Conservation (phyloP, 2,329 filamentous ascomycete species). For the Orbilia quercus region DNA sequence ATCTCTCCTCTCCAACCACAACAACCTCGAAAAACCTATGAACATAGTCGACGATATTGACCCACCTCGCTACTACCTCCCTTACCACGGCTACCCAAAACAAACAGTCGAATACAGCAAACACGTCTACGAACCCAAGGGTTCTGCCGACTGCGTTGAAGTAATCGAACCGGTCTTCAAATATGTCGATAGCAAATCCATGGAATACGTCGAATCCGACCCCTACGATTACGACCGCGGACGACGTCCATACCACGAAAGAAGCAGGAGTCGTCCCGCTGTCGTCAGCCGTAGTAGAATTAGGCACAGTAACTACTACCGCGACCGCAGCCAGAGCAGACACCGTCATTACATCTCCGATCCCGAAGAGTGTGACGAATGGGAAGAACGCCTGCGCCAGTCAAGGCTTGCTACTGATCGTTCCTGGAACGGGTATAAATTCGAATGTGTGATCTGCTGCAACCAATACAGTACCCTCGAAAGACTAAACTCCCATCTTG, state of each 20-base stretch:
- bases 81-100: slow-evolving; percentile 53
- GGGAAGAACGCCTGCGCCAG: slow-evolving; percentile 48
- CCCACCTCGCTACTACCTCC: slow-evolving; percentile 40
- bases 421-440: slow-evolving; percentile 53
- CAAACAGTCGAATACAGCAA: slow-evolving; percentile 48
- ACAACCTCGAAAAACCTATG: slow-evolving; percentile 53
- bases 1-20: slow-evolving; percentile 24
- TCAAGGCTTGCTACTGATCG: slow-evolving; percentile 45
- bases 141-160: slow-evolving; percentile 32
- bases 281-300: slow-evolving; percentile 37
- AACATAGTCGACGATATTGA: slow-evolving; percentile 48
- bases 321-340: slow-evolving; percentile 47
- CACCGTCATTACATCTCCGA: slow-evolving; percentile 31
- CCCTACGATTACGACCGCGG: slow-evolving; percentile 37
- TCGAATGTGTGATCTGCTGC: slow-evolving; percentile 52
- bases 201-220: slow-evolving; percentile 46
- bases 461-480: slow-evolving; percentile 42
- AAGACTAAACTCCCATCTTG: slow-evolving; percentile 48
- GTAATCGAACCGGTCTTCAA: slow-evolving; percentile 48
- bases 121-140: slow-evolving; percentile 26
- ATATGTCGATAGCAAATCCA: slow-evolving; percentile 46
- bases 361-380: slow-evolving; percentile 43
- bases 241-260: slow-evolving; percentile 6
- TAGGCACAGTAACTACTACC: slow-evolving; percentile 40
- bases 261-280: slow-evolving; percentile 23